phyloP scores from a whole-genome alignment of 2,329 filamentous ascomycete species.

The Colletotrichum sp. region DNA sequence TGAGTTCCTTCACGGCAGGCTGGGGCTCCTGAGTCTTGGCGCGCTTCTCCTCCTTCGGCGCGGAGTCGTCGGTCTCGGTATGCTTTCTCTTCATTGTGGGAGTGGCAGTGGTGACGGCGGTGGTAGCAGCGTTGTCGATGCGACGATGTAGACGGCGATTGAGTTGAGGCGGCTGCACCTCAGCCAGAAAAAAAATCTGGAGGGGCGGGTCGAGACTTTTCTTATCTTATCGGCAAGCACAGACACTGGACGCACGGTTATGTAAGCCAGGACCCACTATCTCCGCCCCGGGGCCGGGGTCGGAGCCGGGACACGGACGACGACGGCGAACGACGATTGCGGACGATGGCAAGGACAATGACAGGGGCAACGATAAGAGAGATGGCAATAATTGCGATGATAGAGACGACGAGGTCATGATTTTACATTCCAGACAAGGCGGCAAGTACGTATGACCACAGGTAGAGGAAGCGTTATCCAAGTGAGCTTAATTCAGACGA shows the following conservation, averaged over 20 bases:
- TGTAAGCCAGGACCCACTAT: not conserved
- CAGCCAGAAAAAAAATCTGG: slow-evolving; percentile 15
- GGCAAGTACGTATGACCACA: no score
- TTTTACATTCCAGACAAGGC: not conserved
- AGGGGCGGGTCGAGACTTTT: slow-evolving; percentile 8
- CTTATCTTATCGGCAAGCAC: slow-evolving; percentile 10
- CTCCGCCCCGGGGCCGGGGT: not conserved
- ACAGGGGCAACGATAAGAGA: not conserved
- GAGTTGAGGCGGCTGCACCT: not conserved
- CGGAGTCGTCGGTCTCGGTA: slow-evolving; percentile 59
- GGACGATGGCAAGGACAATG: not conserved
- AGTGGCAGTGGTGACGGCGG: not conserved
- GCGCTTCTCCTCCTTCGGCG: slow-evolving; percentile 42
- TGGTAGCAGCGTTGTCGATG: not conserved
- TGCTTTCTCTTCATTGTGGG: slow-evolving; percentile 66
- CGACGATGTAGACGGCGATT: not conserved
- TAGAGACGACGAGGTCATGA: not conserved
- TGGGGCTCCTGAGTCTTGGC: slow-evolving; percentile 29
- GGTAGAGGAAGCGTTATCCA: no score
- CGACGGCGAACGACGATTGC: no score
- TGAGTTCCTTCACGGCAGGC: slow-evolving; percentile 31
- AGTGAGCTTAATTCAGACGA: no score
- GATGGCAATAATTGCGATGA: not conserved
- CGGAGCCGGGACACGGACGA: not conserved
- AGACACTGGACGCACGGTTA: not conserved